Evolutionary conservation across 2,329 filamentous ascomycete species (phyloP), one percentile per base, ranked within the genome.

Genomic region (Ophiostoma triangulosporum): DNA sequence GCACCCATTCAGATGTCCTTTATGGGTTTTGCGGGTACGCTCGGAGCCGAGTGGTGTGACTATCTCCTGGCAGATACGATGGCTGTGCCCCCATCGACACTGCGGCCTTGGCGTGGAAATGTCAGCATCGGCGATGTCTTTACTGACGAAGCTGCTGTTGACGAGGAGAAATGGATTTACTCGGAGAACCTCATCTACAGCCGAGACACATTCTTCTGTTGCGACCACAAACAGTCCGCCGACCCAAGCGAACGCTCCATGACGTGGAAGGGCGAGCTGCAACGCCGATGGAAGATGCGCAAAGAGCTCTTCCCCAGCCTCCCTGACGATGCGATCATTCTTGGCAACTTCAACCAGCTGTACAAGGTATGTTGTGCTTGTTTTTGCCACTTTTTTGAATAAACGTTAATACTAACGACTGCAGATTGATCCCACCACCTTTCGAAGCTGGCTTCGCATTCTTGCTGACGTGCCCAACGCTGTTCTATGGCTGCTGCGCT

Each of bases 1-100:
- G 89, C 90, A 2, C 93, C 93, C 0, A 88, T 98, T 43, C 93
- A 98, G 60, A 98, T 98, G 93, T 95, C 93, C 0, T 98, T 98
- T 63, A 98, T 98, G 93, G 93, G 93, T 0, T 98, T 98, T 65
- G 93, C 93, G 0, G 93, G 93, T 9, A 96, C 91, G 0, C 72
- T 98, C 1, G 93, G 93, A 6, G 93, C 93, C 3, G 93, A 98
- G 65, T 98, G 93, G 93, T 98, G 93, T 61, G 93, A 98, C 65
- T 98, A 98, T 63, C 82, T 98, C 15, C 77, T 97, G 26, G 90
- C 93, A 3, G 93, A 98, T 63, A 75, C 85, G 50, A 91, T 85
- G 1, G 89, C 93, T 0, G 84, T 98, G 52, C 93, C 93, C 1
- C 77, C 76, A 0, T 79, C 82, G 26, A 96, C 91, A 0, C 72